Evolutionary conservation across 2,329 filamentous ascomycete genomes (phyloP).

Genomic region (Apiospora sp.): DNA sequence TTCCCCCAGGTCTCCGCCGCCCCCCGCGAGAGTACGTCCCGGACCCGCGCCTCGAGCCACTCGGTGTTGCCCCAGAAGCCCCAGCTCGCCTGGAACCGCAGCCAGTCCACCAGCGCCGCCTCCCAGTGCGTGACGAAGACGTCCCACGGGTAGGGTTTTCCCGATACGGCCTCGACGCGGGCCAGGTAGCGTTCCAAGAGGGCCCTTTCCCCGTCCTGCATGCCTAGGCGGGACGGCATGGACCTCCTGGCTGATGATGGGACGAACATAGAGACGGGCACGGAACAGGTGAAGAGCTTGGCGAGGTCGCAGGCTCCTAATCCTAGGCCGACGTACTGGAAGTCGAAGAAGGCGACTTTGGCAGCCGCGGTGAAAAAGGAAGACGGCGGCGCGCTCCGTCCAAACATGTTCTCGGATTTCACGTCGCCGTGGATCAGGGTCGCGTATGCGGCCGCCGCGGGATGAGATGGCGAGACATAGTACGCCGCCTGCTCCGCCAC

Average conservation of each 20-base stretch:
- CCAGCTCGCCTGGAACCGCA: slow-evolving; percentile 67
- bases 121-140: slow-evolving; percentile 69
- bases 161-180: slow-evolving; percentile 38
- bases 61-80: slow-evolving; percentile 68
- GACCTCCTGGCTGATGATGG: slow-evolving; percentile 28
- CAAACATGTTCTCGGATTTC: slow-evolving; percentile 74
- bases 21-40: slow-evolving; percentile 50
- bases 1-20: slow-evolving; percentile 51
- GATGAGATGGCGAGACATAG: slow-evolving; percentile 52
- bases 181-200: slow-evolving; percentile 61
- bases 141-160: slow-evolving; percentile 59
- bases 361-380: slow-evolving; percentile 44
- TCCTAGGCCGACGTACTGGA: slow-evolving; percentile 72
- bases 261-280: slow-evolving; percentile 62
- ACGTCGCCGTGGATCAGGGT: slow-evolving; percentile 74
- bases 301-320: slow-evolving; percentile 72
- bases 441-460: slow-evolving; percentile 51
- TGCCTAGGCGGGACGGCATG: slow-evolving; percentile 50
- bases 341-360: slow-evolving; percentile 71
- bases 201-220: slow-evolving; percentile 57
- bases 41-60: slow-evolving; percentile 63
- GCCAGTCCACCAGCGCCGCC: slow-evolving; percentile 72
- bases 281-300: slow-evolving; percentile 72
- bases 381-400: slow-evolving; percentile 31
- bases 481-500: slow-evolving; percentile 61